Evolutionary conservation across 371 early-diverging fungal species (phyloP), one percentile per base, ranked within the genome.

Genomic region (Mortierella sp.): DNA sequence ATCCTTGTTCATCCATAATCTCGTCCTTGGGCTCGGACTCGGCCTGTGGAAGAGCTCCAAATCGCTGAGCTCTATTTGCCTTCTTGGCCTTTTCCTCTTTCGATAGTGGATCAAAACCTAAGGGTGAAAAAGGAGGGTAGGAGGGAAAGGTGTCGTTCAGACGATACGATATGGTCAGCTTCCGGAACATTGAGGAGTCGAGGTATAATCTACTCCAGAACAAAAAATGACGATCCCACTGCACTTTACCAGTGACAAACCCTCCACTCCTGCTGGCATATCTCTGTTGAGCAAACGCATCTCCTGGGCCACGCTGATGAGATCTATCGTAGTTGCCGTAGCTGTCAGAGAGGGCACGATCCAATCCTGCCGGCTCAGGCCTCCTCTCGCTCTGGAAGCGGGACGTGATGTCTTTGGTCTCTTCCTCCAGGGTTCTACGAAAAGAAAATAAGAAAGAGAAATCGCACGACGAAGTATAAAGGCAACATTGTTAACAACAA

Each of bases 161-260:
- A n/a, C n/a, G n/a, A n/a, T n/a, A n/a, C n/a, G n/a, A n/a, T n/a
- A n/a, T n/a, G n/a, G n/a, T n/a, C n/a, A n/a, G n/a, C n/a, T n/a
- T n/a, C n/a, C n/a, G n/a, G n/a, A n/a, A n/a, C n/a, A n/a, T n/a
- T n/a, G n/a, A n/a, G n/a, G n/a, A n/a, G n/a, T n/a, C n/a, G n/a
- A n/a, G n/a, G n/a, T n/a, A n/a, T n/a, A n/a, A 34, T 30, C 19
- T 31, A 15, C 6, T 6, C 9, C 7, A 15, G 32, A 30, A 28
- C 30, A 7, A 23, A n/a, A n/a, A n/a, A n/a, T n/a, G n/a, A n/a
- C n/a, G n/a, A n/a, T n/a, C n/a, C n/a, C n/a, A n/a, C n/a, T n/a
- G n/a, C n/a, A n/a, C n/a, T n/a, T 30, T 76, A 69, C 76, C 76
- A 9, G 76, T 76, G 34, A 76, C 53, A 37, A 76, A 76, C 21